Evolutionary conservation across 2,329 filamentous ascomycete species (phyloP).

Genomic region (Chaetomium sp.): DNA sequence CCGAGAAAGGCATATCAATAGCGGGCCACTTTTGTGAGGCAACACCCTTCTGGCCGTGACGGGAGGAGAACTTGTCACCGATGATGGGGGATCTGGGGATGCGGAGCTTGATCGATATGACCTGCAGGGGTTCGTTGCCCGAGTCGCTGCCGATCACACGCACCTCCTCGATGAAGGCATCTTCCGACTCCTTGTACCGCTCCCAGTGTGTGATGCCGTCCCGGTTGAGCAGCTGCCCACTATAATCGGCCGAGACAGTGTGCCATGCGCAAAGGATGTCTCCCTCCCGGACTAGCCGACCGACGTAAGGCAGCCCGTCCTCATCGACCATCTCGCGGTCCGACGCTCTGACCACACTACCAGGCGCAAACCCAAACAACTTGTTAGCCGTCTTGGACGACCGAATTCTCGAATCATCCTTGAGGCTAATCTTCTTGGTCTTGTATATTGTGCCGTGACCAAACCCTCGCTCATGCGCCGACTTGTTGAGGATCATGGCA

Average conservation of each 20-base stretch:
- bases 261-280: conserved; percentile 87
- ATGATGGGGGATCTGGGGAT: conserved; percentile 87
- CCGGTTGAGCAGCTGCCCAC: conserved; percentile 72
- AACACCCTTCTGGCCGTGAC: conserved; percentile 97
- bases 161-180: conserved; percentile 86
- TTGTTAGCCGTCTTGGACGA: conserved; percentile 66
- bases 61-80: conserved; percentile 97
- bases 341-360: conserved; percentile 62
- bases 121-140: conserved; percentile 76
- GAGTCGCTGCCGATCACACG: conserved; percentile 81
- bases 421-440: conserved; percentile 83
- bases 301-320: conserved; percentile 80
- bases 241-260: conserved; percentile 73
- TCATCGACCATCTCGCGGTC: conserved; percentile 71
- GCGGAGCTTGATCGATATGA: conserved; percentile 86
- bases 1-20: conserved; percentile 92
- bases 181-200: conserved; percentile 90
- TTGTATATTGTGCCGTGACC: conserved; percentile 97
- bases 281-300: conserved; percentile 69
- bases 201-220: conserved; percentile 82
- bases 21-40: conserved; percentile 92
- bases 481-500: conserved; percentile 99
- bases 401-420: conserved; percentile 66
- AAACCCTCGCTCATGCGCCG: conserved; percentile 89
- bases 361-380: conserved; percentile 85